A percentile compares a stretch with the other conserved stretches of the same genome.
phyloP scores from a whole-genome alignment of 2,329 filamentous ascomycete species.

The Fusarium haematococcum region DNA sequence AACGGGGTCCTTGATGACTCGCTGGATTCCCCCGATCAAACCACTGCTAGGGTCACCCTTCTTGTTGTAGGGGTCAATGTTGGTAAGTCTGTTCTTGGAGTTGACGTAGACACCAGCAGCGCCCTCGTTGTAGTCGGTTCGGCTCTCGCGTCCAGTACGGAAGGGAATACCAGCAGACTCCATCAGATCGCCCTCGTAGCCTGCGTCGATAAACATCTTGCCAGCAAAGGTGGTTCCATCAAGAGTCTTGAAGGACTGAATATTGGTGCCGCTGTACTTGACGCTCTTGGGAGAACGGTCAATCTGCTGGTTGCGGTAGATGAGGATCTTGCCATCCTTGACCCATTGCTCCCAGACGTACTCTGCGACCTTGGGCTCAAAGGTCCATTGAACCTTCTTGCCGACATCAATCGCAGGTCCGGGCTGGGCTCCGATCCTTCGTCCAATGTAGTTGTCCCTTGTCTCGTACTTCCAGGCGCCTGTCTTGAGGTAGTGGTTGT shows the following conservation, averaged over 20 bases:
- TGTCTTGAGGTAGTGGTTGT: slow-evolving; percentile 22
- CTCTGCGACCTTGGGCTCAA: slow-evolving; percentile 37
- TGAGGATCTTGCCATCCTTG: slow-evolving; percentile 30
- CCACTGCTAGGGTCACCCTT: slow-evolving; percentile 23
- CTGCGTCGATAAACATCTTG: slow-evolving; percentile 39
- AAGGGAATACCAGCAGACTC: slow-evolving; percentile 31
- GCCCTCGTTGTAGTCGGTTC: slow-evolving; percentile 21
- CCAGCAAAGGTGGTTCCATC: slow-evolving; percentile 18
- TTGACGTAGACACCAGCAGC: slow-evolving; percentile 26
- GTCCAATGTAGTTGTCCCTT: slow-evolving; percentile 18
- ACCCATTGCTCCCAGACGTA: slow-evolving; percentile 31
- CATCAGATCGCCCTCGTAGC: slow-evolving; percentile 39
- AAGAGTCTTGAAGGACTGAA: slow-evolving; percentile 28
- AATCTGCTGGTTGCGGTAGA: slow-evolving; percentile 32
- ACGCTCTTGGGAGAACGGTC: slow-evolving; percentile 21
- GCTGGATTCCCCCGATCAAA: slow-evolving; percentile 21
- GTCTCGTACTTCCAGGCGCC: slow-evolving; percentile 28
- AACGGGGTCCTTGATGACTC: slow-evolving; percentile 13
- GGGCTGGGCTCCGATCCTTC: slow-evolving; percentile 32
- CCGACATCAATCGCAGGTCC: slow-evolving; percentile 32
- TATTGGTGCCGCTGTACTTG: slow-evolving; percentile 24
- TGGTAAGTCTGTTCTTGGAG: slow-evolving; percentile 2
- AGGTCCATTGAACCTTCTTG: slow-evolving; percentile 38
- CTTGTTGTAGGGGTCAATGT: slow-evolving; percentile 26
- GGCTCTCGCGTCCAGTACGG: slow-evolving; percentile 29